A percentile compares a stretch with the other conserved stretches of the same genome.
These are phyloP conservation scores for Mariannaea sp. DNA, from an alignment of 2,329 filamentous ascomycete genomes.

Conservation along the genomic window DNA sequence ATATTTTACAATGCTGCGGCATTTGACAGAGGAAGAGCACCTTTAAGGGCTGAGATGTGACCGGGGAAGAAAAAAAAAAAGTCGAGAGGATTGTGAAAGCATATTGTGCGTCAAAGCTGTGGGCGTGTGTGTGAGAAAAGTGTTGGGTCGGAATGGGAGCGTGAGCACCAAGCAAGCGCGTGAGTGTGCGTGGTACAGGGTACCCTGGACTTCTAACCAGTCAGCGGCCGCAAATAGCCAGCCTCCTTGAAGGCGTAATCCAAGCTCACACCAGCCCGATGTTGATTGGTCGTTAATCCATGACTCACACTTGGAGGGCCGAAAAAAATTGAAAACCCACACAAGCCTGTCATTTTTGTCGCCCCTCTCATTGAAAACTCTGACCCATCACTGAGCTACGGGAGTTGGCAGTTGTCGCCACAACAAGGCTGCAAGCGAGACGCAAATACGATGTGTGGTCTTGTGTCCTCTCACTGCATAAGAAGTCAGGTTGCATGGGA, in stretches of 20 bases:
- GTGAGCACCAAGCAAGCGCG: slow-evolving; percentile 7
- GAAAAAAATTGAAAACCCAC: slow-evolving; percentile 32
- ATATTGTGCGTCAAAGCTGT: too few species aligned
- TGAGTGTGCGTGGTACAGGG: slow-evolving; percentile 25
- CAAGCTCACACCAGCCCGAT: slow-evolving; percentile 26
- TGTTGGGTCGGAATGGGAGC: neutral
- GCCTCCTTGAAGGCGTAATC: slow-evolving; percentile 33
- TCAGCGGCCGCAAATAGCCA: slow-evolving; percentile 41
- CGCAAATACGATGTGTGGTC: slow-evolving; percentile 10
- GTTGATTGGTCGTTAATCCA: slow-evolving; percentile 35
- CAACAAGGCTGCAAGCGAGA: slow-evolving; percentile 10
- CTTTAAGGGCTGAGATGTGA: neutral
- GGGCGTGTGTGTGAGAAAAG: neutral
- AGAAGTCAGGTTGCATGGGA: slow-evolving; percentile 30
- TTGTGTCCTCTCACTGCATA: slow-evolving; percentile 16
- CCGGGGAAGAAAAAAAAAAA: neutral
- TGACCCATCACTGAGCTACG: slow-evolving; percentile 27
- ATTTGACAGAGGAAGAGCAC: slow-evolving; percentile 4
- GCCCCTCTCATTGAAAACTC: slow-evolving; percentile 22
- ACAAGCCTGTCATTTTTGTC: slow-evolving; percentile 26
- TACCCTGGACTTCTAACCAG: slow-evolving; percentile 38
- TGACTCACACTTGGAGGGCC: slow-evolving; percentile 35
- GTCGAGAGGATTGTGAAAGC: too few species aligned
- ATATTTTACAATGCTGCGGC: neutral
- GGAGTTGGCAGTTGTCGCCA: slow-evolving; percentile 14